Evolutionary conservation across 805 yeast species (phyloP).

Genomic region (Cyberlindnera maritima): DNA sequence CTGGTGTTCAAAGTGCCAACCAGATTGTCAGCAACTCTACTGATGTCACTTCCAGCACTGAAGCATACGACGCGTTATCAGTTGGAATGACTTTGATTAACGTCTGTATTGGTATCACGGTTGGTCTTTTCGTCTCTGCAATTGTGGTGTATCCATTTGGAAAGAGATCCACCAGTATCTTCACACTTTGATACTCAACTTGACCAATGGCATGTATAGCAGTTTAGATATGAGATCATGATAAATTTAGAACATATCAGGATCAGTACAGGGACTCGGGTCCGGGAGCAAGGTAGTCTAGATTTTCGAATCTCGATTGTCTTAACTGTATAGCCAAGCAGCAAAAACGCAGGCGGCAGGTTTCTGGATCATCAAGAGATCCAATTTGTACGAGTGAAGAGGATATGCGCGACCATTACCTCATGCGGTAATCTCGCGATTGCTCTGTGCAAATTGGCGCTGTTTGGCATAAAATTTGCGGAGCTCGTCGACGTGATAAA

Average conservation of each 20-base stretch:
- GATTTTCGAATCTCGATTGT: too few species aligned
- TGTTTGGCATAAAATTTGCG: too few species aligned
- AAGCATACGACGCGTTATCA: slow-evolving; percentile 33
- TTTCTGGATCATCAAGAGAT: neutral
- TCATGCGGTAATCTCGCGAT: neutral
- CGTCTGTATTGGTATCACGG: slow-evolving; percentile 90
- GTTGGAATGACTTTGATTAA: slow-evolving; percentile 89
- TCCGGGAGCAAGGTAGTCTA: too few species aligned
- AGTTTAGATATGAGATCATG: too few species aligned
- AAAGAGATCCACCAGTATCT: slow-evolving; percentile 58
- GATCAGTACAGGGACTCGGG: too few species aligned
- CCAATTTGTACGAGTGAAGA: neutral
- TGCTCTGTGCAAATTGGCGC: neutral
- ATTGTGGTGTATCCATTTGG: slow-evolving; percentile 90
- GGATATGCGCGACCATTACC: neutral
- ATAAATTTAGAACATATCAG: too few species aligned
- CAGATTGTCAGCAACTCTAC: slow-evolving; percentile 44
- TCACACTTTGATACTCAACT: slow-evolving; percentile 57
- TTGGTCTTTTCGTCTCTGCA: slow-evolving; percentile 89
- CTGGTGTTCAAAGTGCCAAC: slow-evolving; percentile 79
- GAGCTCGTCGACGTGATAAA: too few species aligned
- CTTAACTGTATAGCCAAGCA: neutral
- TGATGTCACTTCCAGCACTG: slow-evolving; percentile 11
- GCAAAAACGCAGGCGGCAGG: neutral
- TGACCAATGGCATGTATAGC: too few species aligned